Evolutionary conservation across 768 basidiomycete species (phyloP), one percentile per base, ranked within the genome.

Genomic region (Tremella yokohamensis): DNA sequence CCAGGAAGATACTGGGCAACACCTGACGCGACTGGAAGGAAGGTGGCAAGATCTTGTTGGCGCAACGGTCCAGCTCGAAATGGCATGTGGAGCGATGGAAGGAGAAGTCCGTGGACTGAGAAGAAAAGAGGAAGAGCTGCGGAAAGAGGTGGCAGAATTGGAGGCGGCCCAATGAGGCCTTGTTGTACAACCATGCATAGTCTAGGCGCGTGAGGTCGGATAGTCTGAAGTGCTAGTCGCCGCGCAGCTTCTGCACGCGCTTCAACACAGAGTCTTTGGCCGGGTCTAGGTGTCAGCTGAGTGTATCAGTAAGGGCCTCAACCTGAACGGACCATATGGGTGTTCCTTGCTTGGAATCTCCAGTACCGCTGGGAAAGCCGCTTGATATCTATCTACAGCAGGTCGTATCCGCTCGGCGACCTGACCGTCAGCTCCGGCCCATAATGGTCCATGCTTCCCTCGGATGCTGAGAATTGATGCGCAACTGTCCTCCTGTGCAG

Each of bases 261-360:
- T 93, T 97, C 70, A 98, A 81, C 26, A 98, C 84, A 0, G 91
- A 96, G 73, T 98, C 94, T 76, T 97, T 97, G 12, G 86, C 84
- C 15, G 94, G 94, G 78, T 98, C 94, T 94, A 68, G 26, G 18
- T 13, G 52, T 66, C 54, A 70, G 61, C 58, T 13, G 16, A 15
- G 34, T 13, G 8, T n/a, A 52, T 52, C 22, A 18, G 22, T 24
- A 26, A 13, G 34, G n/a, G 11, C 29, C 11, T 34, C 6, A 11
- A 51, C 48, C 42, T 40, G 16, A n/a, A 78, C 83, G 58, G 54
- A 94, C 94, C 93, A 69, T 98, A 98, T 37, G 94, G 94, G 77
- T 96, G 92, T 72, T 98, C 94, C 77, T 98, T 98, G 55, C 90
- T 92, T 22, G 96, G 96, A 61, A 99, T 98, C 78, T 99, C 96